A percentile compares a stretch with the other conserved stretches of the same genome.
Conservation (phyloP, 805 yeast species). For the Geotrichum ghanense region DNA sequence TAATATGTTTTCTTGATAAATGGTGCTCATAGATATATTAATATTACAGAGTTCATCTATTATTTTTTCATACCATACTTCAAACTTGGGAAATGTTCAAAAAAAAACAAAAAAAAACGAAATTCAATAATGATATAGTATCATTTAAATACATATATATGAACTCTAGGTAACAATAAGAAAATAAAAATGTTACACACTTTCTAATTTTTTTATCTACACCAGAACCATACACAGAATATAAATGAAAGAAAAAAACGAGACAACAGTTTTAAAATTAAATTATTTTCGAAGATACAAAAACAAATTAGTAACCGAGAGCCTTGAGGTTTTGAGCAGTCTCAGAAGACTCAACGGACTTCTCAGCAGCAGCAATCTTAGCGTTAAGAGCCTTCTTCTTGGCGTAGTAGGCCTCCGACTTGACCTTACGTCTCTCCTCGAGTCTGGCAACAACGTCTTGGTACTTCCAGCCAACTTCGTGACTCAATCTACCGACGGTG, state of each 20-base stretch:
- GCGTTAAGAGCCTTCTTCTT: conserved; percentile 94
- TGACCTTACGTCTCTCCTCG: conserved; percentile 99
- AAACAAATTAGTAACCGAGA: conserved; percentile 91
- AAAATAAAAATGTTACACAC: too few species aligned
- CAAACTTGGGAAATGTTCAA: too few species aligned
- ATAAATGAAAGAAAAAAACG: conserved; percentile 4
- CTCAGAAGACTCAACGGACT: conserved; percentile 80
- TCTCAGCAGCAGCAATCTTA: conserved; percentile 81
- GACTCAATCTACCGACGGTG: conserved; percentile 90
- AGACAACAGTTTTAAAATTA: too few species aligned
- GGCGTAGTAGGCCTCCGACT: conserved; percentile 97
- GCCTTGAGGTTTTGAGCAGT: conserved; percentile 90
- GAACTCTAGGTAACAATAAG: too few species aligned
- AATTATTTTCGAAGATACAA: too few species aligned
- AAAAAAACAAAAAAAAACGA: too few species aligned
- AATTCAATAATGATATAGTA: too few species aligned
- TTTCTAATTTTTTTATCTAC: conserved; percentile 2
- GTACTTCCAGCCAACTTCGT: conserved; percentile 99
- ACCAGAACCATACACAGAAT: conserved; percentile 3
- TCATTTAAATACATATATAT: too few species aligned
- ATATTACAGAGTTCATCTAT: too few species aligned
- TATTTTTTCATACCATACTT: too few species aligned
- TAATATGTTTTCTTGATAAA: too few species aligned
- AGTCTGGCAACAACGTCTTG: conserved; percentile 93
- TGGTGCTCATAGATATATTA: too few species aligned